Evolutionary conservation across 208 protist species (phyloP).

Genomic region (Kentomonas sorsogonicus): DNA sequence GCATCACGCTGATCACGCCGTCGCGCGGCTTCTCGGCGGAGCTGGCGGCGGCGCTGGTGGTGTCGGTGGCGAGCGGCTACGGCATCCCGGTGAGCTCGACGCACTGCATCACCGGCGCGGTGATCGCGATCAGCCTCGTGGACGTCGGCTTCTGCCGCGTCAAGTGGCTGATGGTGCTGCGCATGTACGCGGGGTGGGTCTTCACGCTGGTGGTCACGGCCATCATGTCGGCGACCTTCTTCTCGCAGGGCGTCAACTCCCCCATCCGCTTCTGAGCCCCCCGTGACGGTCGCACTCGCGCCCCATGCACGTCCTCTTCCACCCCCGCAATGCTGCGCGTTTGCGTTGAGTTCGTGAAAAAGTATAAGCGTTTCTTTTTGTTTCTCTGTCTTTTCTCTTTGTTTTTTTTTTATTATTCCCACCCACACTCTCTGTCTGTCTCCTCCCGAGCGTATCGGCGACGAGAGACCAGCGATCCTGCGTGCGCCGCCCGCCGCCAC

Average conservation of each 20-base stretch:
- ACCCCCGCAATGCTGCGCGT: neutral
- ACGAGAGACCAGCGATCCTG: too few species aligned
- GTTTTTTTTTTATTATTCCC: constrained; percentile 1
- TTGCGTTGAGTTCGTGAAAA: neutral
- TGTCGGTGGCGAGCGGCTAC: constrained; percentile 61
- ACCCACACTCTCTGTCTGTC: neutral
- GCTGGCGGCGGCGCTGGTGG: constrained; percentile 50
- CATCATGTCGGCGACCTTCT: constrained; percentile 42
- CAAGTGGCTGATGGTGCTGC: constrained; percentile 54
- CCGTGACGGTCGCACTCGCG: too few species aligned
- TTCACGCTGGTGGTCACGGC: constrained; percentile 42
- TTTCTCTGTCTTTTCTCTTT: neutral
- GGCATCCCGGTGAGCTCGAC: constrained; percentile 83
- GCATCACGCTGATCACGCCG: constrained; percentile 60
- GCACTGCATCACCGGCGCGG: constrained; percentile 81
- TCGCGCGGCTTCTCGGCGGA: constrained; percentile 57
- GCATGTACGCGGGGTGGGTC: constrained; percentile 62
- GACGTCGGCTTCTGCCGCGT: constrained; percentile 49
- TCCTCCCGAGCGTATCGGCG: neutral
- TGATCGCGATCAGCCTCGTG: constrained; percentile 66
- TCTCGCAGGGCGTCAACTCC: constrained; percentile 49
- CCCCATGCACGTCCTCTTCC: too few species aligned
- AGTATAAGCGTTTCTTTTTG: neutral
- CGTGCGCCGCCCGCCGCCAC: too few species aligned
- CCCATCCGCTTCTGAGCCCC: constrained; percentile 11